A percentile compares a stretch with the other conserved stretches of the same genome.
Evolutionary conservation across 495 filamentous ascomycete genomes (phyloP).

Genomic region (Oleoguttula mirabilis): DNA sequence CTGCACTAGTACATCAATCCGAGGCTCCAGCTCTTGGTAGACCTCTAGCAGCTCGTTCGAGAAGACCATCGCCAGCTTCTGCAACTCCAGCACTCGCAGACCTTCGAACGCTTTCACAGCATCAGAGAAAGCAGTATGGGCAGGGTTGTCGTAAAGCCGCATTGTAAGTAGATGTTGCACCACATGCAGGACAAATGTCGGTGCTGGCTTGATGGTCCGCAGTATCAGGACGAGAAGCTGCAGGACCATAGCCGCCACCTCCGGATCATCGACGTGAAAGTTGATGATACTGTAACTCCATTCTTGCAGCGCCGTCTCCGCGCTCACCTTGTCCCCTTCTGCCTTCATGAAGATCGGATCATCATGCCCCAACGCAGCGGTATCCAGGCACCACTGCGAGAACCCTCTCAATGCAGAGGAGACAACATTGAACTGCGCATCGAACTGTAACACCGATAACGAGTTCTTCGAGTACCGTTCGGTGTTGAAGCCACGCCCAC

Average conservation of each 20-base stretch:
- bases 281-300: slow-evolving; percentile 71
- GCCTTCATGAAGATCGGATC: slow-evolving; percentile 49
- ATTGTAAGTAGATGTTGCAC: slow-evolving; percentile 83
- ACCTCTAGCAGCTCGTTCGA: slow-evolving; percentile 78
- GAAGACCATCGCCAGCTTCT: slow-evolving; percentile 79
- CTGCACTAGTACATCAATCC: slow-evolving; percentile 68
- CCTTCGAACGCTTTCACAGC: slow-evolving; percentile 81
- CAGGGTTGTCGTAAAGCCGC: slow-evolving; percentile 53
- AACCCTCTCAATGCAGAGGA: slow-evolving; percentile 88
- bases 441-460: slow-evolving; percentile 60
- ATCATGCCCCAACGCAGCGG: slow-evolving; percentile 1
- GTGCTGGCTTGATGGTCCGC: slow-evolving; percentile 60
- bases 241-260: slow-evolving; percentile 71
- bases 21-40: slow-evolving; percentile 73
- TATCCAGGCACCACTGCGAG: slow-evolving; percentile 57
- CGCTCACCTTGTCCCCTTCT: slow-evolving; percentile 42
- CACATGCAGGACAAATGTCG: slow-evolving; percentile 70
- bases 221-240: slow-evolving; percentile 79
- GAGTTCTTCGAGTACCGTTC: slow-evolving; percentile 71
- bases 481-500: slow-evolving; percentile 55
- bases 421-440: slow-evolving; percentile 80
- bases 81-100: slow-evolving; percentile 72
- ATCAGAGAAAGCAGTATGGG: slow-evolving; percentile 64
- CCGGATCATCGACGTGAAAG: slow-evolving; percentile 75
- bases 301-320: slow-evolving; percentile 42